Conservation (phyloP, 768 basidiomycete genomes). For the Leccinum obscurum region DNA sequence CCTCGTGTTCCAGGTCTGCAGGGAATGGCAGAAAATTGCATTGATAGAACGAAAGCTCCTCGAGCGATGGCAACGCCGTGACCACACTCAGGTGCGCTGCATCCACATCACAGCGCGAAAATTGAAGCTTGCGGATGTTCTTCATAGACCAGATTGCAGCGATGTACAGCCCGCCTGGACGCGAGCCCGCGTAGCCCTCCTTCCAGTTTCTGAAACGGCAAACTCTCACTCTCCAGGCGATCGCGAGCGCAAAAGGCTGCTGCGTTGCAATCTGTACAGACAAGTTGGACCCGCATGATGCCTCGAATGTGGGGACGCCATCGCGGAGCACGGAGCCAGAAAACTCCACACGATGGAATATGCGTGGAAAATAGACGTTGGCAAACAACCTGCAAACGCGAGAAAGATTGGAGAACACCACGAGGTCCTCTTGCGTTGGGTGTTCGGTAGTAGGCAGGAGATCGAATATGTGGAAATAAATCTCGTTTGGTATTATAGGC, state of each 20-base stretch:
- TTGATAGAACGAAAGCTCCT: slow-evolving; percentile 13
- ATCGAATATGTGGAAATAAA: slow-evolving; percentile 30
- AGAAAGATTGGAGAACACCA: slow-evolving; percentile 31
- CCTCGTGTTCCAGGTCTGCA: neutral
- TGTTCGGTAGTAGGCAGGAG: slow-evolving; percentile 20
- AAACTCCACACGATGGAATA: slow-evolving; percentile 37
- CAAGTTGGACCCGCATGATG: neutral
- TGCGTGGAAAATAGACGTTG: slow-evolving; percentile 37
- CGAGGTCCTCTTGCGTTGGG: slow-evolving; percentile 12
- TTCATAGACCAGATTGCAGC: slow-evolving; percentile 14
- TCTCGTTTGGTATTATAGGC: slow-evolving; percentile 43
- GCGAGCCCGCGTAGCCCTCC: neutral
- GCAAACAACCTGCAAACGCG: slow-evolving; percentile 46
- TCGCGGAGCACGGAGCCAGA: slow-evolving; percentile 15
- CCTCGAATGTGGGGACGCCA: neutral
- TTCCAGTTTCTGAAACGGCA: slow-evolving; percentile 7
- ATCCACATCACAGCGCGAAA: slow-evolving; percentile 12
- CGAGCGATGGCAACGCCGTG: slow-evolving; percentile 11
- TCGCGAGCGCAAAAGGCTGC: neutral
- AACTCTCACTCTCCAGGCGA: neutral
- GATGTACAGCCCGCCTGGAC: slow-evolving; percentile 1
- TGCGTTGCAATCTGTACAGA: neutral
- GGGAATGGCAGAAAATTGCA: neutral
- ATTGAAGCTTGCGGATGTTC: slow-evolving; percentile 17
- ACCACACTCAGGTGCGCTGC: slow-evolving; percentile 17